Evolutionary conservation across 2,329 filamentous ascomycete species (phyloP).

Genomic region (Hymenotorrendiella dingleyae): DNA sequence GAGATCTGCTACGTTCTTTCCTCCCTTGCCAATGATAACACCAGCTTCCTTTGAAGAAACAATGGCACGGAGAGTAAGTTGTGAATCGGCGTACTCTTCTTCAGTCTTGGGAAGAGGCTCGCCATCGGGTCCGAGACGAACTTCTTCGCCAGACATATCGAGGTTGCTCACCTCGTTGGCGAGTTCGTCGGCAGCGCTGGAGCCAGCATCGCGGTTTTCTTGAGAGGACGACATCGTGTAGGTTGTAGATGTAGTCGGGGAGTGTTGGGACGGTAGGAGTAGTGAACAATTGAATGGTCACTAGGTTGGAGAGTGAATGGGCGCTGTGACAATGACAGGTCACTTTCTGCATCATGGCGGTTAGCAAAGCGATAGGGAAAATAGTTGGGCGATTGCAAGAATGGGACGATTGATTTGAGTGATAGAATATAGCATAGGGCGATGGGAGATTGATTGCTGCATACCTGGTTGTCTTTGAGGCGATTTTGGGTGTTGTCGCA

Average conservation of each 20-base stretch:
- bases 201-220: slow-evolving; percentile 26
- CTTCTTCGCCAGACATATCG: slow-evolving; percentile 56
- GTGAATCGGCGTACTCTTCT: slow-evolving; percentile 89
- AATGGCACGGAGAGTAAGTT: slow-evolving; percentile 92
- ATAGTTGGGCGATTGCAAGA: too few species aligned
- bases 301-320: not conserved
- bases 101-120: slow-evolving; percentile 85
- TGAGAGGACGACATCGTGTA: slow-evolving; percentile 28
- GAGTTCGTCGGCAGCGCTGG: slow-evolving; percentile 44
- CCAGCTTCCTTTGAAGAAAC: slow-evolving; percentile 98
- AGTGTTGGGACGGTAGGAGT: not conserved
- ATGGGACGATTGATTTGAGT: too few species aligned
- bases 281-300: slow-evolving; percentile 8
- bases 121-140: slow-evolving; percentile 63
- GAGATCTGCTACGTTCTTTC: slow-evolving; percentile 96
- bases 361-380: too few species aligned
- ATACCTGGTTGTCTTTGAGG: too few species aligned
- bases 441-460: too few species aligned
- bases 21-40: slow-evolving; percentile 97
- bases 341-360: slow-evolving; percentile 3
- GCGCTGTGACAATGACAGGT: slow-evolving; percentile 3
- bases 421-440: too few species aligned
- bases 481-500: not conserved
- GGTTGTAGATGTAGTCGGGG: not conserved
- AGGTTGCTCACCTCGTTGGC: slow-evolving; percentile 58